Base-by-base conservation (phyloP, 805 yeast species). In the Spencermartinsiella europaea region DNA sequence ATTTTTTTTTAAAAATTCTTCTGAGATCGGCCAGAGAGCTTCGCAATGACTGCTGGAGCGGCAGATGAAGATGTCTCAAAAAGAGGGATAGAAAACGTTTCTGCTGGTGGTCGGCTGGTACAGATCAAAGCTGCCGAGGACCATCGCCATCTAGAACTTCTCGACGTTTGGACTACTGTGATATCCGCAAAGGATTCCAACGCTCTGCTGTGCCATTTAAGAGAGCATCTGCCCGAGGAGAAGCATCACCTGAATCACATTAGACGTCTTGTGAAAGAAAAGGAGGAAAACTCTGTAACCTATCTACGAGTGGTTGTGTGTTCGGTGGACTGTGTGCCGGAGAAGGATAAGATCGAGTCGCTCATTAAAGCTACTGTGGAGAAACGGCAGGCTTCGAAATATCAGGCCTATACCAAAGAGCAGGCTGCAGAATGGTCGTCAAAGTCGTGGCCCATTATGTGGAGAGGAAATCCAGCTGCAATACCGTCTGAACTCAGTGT, bases 391-490 rank as follows among this genome's bases (percentile, higher is more conserved):
- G 77, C 86, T 1, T 93, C 97, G 0, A 57, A 57, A 21, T 71
- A 71, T 46, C 74, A 76, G n/a, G 95, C 97, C 0, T 70, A 75
- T 3, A 79, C 87, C 2, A 85, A 82, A 54, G 88, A 82, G n/a
- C 63, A 79, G 14, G 75, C 83, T 19, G 48, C 64, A 1, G 68
- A 70, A 36, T 90, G 96, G 96, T 75, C 89, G 2, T 36, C 34
- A 19, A 46, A 63, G 3, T 54, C 67, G 15, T 91, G 98, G 99
- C 98, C 98, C 0, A 67, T 87, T 45, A 73, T 87, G 34, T 93
- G 98, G 98, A 81, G 89, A 55, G 98, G 98, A 0, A 88, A 90
- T 59, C 95, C 95, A 0, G 46, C 56, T 17, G 65, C 66, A 1
- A 51, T 59, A 42, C 56, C 59, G 34, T 79, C 82, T 22, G 79